Evolutionary conservation across 1,139 yeast species (phyloP), one percentile per base, ranked within the genome.

Genomic region (Casaregolazyma lundiana): DNA sequence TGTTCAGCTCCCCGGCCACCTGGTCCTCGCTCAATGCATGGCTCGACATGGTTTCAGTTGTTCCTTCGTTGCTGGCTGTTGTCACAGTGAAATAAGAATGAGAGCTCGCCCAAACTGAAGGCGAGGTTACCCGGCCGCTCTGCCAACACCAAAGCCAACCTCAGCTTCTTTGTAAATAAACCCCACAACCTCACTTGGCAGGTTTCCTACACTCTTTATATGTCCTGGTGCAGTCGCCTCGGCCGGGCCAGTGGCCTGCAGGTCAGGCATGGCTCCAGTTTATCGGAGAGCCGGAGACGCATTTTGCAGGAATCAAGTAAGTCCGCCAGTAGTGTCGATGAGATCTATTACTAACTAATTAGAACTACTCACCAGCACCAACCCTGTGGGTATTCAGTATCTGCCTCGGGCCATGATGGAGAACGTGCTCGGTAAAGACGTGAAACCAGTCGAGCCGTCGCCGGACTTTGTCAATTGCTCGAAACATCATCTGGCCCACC

Each of bases 1-100:
- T 92, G 69, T 84, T 82, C 70, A 92, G 88, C 75, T 92, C 98
- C 59, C 89, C 87, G 64, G 84, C 89, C 60, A 89, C 97, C 92
- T 89, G 44, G 44, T 41, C 44, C 17, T 41, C 44, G 24, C 44
- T 41, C 39, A 41, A 41, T 41, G 38, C 38, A 19, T 41, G 44
- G 22, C 37, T 30, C 24, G 43, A 40, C 43, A 40, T 40, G 11
- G n/a, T n/a, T n/a, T 26, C 32, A n/a, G 15, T 26, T 9, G 4
- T 7, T n/a, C 11, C 32, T 26, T 26, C 11, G 15, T 26, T 26
- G 32, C 32, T 26, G 32, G 32, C 32, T n/a, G 13, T 26, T 26
- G 15, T 26, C 32, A 26, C 7, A 24, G 11, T 26, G 32, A 26
- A 26, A 7, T 26, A 26, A 26, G 32, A n/a, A n/a, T n/a, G n/a